A percentile compares a stretch with the other conserved stretches of the same genome.
phyloP scores from a whole-genome alignment of 140 eudicot species.

The Anethum foeniculum region DNA sequence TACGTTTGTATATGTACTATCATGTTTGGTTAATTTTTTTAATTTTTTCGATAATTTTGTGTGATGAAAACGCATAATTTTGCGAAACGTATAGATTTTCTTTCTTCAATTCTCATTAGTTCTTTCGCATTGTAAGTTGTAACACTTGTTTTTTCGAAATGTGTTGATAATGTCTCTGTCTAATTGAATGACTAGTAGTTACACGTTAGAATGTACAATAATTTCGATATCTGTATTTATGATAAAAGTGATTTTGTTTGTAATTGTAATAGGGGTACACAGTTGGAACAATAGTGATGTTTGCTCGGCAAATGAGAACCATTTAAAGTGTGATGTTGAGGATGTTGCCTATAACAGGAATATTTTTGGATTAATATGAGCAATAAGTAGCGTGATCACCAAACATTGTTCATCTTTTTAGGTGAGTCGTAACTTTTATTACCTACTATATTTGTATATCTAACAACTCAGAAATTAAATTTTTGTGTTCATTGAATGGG shows the following conservation, averaged over 20 bases:
- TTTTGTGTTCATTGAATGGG: neutral
- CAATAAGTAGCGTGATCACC: neutral
- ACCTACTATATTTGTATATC: neutral
- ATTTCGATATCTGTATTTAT: neutral
- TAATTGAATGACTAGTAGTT: neutral
- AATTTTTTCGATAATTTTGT: no score
- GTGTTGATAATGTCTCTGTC: no score
- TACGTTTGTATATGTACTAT: no score
- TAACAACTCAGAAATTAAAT: neutral
- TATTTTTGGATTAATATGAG: neutral
- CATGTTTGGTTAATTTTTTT: no score
- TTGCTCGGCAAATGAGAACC: neutral
- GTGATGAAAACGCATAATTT: no score
- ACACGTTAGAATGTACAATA: neutral
- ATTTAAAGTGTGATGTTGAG: conserved; percentile 1
- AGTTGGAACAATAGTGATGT: neutral
- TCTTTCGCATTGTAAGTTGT: no score
- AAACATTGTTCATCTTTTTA: neutral
- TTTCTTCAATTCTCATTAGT: no score
- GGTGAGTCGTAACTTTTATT: neutral
- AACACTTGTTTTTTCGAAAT: no score
- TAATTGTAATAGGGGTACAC: neutral
- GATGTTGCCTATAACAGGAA: neutral
- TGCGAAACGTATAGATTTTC: no score
- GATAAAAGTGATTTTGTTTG: neutral